Conservation (phyloP, 768 basidiomycete genomes). For the Lactarius quietus region DNA sequence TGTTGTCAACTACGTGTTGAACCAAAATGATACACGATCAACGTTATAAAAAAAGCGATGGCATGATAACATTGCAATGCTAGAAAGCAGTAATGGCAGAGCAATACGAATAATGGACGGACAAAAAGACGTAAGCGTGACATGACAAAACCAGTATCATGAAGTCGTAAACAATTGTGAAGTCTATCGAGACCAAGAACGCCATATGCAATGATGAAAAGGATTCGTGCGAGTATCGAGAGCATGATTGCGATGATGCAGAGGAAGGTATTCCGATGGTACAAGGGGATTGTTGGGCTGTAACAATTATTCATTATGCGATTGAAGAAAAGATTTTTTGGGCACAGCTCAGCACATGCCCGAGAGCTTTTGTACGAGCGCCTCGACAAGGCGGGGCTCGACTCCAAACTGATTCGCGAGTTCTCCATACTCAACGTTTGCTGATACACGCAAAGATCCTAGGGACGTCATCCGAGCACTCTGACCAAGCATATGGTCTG, state of each 20-base stretch:
- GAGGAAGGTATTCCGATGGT: conserved; percentile 20
- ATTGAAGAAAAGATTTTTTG: conserved; percentile 2
- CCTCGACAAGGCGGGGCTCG: conserved; percentile 24
- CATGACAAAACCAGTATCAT: conserved; percentile 27
- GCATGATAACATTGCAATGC: conserved; percentile 20
- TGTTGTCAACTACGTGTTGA: conserved; percentile 16
- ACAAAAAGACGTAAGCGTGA: conserved; percentile 19
- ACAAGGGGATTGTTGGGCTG: conserved; percentile 12
- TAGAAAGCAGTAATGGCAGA: conserved; percentile 26
- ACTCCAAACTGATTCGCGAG: conserved; percentile 26
- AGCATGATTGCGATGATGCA: conserved; percentile 23
- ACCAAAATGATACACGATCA: conserved; percentile 14
- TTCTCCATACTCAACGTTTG: conserved; percentile 20
- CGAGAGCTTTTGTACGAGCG: conserved; percentile 25
- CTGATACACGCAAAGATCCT: conserved; percentile 39
- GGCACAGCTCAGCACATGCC: conserved; percentile 20
- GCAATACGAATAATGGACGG: conserved; percentile 25
- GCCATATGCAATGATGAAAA: conserved; percentile 18
- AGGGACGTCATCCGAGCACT: conserved; percentile 65
- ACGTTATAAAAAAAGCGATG: conserved; percentile 18
- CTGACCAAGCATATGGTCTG: conserved; percentile 37
- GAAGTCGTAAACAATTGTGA: conserved; percentile 22
- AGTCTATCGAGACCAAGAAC: conserved; percentile 20
- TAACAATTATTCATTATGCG: conserved; percentile 13
- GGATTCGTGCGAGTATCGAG: conserved; percentile 22